Conservation (phyloP, 1,139 yeast genomes). For the Protomyces pachydermus region DNA sequence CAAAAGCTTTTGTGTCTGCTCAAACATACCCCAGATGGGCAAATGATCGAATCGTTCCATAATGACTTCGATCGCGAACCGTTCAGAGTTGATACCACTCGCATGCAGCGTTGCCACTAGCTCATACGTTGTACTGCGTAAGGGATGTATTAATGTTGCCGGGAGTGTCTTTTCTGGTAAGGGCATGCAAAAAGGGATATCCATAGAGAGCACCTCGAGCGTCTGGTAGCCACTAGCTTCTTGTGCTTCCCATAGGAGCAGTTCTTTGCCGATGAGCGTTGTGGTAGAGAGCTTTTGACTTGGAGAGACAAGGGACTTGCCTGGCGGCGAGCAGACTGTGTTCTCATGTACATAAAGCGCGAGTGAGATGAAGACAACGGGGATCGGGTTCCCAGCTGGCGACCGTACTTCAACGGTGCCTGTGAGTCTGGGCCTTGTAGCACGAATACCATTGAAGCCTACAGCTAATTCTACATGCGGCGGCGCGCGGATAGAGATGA, state of each 20-base stretch:
- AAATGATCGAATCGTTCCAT: conserved; percentile 21
- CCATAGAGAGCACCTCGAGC: conserved; percentile 16
- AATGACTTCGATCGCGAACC: conserved; percentile 20
- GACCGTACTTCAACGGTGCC: conserved; percentile 21
- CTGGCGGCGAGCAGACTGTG: conserved; percentile 12
- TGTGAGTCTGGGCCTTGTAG: conserved; percentile 19
- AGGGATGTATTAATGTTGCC: conserved; percentile 8
- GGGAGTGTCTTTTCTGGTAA: conserved; percentile 14
- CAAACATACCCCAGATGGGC: conserved; percentile 26
- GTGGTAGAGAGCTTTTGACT: conserved; percentile 14
- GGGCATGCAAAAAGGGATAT: conserved; percentile 22
- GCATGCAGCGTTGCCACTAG: conserved; percentile 27
- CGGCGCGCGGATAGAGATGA: conserved; percentile 24
- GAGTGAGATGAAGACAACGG: conserved; percentile 12
- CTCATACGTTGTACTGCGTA: conserved; percentile 24
- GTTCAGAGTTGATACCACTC: neutral
- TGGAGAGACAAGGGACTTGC: conserved; percentile 4
- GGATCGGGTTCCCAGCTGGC: conserved; percentile 18
- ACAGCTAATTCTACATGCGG: conserved; percentile 23
- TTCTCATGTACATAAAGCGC: conserved; percentile 17
- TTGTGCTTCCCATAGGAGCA: conserved; percentile 21
- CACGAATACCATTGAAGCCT: conserved; percentile 24
- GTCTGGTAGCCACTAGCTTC: conserved; percentile 5
- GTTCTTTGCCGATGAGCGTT: conserved; percentile 21
- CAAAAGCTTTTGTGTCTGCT: neutral